Evolutionary conservation across 306 rosid species (phyloP), one percentile per base, ranked within the genome.

Genomic region (Prunus mongolica): DNA sequence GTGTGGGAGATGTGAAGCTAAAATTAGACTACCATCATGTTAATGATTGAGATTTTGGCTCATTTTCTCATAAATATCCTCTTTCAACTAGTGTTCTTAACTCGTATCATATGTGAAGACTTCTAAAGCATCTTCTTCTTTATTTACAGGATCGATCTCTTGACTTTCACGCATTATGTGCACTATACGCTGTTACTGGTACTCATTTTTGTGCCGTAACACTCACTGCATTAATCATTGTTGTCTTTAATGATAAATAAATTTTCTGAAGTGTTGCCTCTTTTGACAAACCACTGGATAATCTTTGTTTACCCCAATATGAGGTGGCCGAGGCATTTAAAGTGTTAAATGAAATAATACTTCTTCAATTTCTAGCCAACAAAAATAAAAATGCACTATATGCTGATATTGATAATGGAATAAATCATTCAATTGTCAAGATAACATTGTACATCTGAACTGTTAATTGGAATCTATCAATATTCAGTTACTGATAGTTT

Each of bases 81-180:
- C 52, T 52, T 52, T 52, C 20, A 52, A 11, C 65, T 24, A 11
- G 65, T 24, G 62, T 8, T 49, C 54, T 20, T 20, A 56, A 75
- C 62, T 50, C 34, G 50, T 71, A 73, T 38, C 44, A 47, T 68
- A 73, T 75, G 64, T 82, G 76, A 74, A 77, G 80, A 81, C 52
- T 79, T 81, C 85, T 80, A 55, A 88, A 78, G 72, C 77, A 73
- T 78, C 77, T 74, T 49, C 64, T 79, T 82, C 75, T 82, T 16
- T 81, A 72, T 86, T 82, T 87, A 80, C 97, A 95, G 98, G 98
- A 95, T 61, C 92, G 96, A 41, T 95, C 97, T n/a, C 96, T 95
- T 58, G 98, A 95, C 85, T 95, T 95, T 78, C 90, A 92, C n/a
- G 96, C 90, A 78, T 88, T 95, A 85, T 95, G 98, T 80, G 98